Conservation (phyloP, 176 grass and related monocot genomes). For the Pontederia paniculata region DNA sequence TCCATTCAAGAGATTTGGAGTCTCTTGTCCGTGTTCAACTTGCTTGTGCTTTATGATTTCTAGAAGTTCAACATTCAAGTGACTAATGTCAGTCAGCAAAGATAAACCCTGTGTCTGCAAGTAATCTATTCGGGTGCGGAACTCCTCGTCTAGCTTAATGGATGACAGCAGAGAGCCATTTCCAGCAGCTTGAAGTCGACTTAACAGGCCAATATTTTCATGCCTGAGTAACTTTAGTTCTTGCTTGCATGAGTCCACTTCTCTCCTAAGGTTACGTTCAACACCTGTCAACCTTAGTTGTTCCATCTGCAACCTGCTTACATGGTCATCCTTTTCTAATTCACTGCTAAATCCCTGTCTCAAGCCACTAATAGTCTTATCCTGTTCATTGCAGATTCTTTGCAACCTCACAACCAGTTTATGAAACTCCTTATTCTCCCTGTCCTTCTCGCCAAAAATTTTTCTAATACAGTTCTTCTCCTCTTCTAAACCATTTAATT, state of each 20-base stretch:
- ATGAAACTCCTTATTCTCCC: conserved; percentile 49
- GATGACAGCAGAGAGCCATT: conserved; percentile 31
- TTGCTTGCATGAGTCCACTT: conserved; percentile 42
- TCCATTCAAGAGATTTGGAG: conserved; percentile 14
- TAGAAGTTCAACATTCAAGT: conserved; percentile 37
- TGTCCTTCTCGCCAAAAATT: conserved; percentile 64
- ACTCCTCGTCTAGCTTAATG: conserved; percentile 49
- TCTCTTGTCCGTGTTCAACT: conserved; percentile 21
- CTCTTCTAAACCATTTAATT: conserved; percentile 34
- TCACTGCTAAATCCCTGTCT: conserved; percentile 34
- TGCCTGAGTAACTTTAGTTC: conserved; percentile 62
- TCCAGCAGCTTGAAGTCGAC: conserved; percentile 33
- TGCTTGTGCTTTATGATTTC: conserved; percentile 33
- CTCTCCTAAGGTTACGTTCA: conserved; percentile 72
- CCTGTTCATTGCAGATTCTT: conserved; percentile 58
- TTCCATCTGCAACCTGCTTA: conserved; percentile 45
- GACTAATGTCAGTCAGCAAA: conserved; percentile 47
- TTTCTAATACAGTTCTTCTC: conserved; percentile 37
- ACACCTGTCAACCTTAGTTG: conserved; percentile 61
- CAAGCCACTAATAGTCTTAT: conserved; percentile 64
- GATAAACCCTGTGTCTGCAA: conserved; percentile 57
- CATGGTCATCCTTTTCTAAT: conserved; percentile 34
- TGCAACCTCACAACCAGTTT: conserved; percentile 63
- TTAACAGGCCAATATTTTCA: conserved; percentile 70
- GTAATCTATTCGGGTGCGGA: conserved; percentile 44